These are phyloP conservation scores for Geotrichum europaeum DNA, from an alignment of 1,139 yeast genomes.

Conservation along the genomic window DNA sequence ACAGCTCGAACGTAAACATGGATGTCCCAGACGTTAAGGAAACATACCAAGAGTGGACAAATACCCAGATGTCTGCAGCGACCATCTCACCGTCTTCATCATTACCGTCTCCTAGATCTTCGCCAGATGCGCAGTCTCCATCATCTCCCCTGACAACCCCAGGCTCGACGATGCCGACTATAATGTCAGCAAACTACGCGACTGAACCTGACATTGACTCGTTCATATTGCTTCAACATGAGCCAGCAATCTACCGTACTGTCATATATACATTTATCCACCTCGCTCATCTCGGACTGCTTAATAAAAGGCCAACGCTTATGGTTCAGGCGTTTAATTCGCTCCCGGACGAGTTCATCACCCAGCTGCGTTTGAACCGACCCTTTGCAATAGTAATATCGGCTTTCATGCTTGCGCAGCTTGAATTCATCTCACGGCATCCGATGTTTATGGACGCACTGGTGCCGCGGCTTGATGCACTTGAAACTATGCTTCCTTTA, in stretches of 20 bases:
- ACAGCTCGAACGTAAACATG: neutral
- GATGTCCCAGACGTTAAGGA: neutral
- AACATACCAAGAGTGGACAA: neutral
- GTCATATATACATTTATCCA: conserved; percentile 9
- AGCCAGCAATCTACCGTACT: conserved; percentile 4
- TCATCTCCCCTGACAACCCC: neutral
- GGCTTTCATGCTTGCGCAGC: conserved; percentile 8
- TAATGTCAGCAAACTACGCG: neutral
- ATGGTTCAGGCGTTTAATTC: conserved; percentile 6
- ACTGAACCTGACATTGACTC: neutral
- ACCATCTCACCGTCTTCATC: conserved; percentile 2
- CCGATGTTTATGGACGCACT: conserved; percentile 5
- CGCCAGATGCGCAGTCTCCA: neutral
- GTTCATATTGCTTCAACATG: conserved; percentile 1
- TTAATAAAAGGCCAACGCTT: neutral
- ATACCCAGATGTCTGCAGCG: neutral
- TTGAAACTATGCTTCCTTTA: conserved; percentile 1
- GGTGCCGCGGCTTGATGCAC: neutral
- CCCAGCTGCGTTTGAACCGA: neutral
- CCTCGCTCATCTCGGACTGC: neutral
- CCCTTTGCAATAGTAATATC: conserved; percentile 12
- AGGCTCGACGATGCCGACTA: neutral
- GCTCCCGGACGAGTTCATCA: conserved; percentile 10
- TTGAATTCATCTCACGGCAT: conserved; percentile 5
- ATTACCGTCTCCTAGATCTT: neutral